A percentile compares a stretch with the other conserved stretches of the same genome.
phyloP scores from a whole-genome alignment of 257 asterid genomes.

The Solanum piurae region DNA sequence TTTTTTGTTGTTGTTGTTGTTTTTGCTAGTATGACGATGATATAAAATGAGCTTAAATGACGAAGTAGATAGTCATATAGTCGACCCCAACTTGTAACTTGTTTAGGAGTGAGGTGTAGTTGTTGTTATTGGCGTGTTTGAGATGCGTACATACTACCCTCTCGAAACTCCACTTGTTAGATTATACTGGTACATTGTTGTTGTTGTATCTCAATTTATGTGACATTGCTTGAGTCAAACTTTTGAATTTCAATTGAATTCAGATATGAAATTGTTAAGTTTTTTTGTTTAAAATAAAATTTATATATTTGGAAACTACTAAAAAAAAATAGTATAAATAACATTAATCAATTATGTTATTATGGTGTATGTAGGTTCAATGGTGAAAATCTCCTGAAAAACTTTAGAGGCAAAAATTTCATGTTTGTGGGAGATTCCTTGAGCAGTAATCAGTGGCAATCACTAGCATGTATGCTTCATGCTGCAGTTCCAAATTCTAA shows the following conservation, averaged over 20 bases:
- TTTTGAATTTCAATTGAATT: too few relatives aligned
- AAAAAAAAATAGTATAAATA: too few relatives aligned
- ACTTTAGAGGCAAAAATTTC: conserved; percentile 29
- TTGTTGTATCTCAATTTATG: background rate
- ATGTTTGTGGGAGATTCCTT: conserved; percentile 77
- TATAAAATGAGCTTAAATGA: background rate
- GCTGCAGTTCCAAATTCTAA: conserved; percentile 26
- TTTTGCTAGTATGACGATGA: background rate
- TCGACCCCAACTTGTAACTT: background rate
- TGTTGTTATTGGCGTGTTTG: background rate
- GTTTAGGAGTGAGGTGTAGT: background rate
- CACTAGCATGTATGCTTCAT: conserved; percentile 62
- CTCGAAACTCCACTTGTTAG: background rate
- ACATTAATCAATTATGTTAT: too few relatives aligned
- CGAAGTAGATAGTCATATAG: background rate
- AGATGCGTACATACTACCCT: background rate
- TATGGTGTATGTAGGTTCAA: conserved; percentile 33
- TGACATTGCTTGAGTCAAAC: background rate
- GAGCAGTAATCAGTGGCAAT: conserved; percentile 55
- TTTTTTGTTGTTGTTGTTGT: too few relatives aligned
- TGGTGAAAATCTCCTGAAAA: conserved; percentile 32
- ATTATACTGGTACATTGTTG: too few relatives aligned
- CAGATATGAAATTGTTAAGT: background rate
- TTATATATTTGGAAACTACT: background rate
- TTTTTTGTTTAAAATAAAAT: too few relatives aligned